These are phyloP conservation scores for Hirsutella thompsonii DNA, from an alignment of 2,329 filamentous ascomycete genomes.

Conservation along the genomic window DNA sequence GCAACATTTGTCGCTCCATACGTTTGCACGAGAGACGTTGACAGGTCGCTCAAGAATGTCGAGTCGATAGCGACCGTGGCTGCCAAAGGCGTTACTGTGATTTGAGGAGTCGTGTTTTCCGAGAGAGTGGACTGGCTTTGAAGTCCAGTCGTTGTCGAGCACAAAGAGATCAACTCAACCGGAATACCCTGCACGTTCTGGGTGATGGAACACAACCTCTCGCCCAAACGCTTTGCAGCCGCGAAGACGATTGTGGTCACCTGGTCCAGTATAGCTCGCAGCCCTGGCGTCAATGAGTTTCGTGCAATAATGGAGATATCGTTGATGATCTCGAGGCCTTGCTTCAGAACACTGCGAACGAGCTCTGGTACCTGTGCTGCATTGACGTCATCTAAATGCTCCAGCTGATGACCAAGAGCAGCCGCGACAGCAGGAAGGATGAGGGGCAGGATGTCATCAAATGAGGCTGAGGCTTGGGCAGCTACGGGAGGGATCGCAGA, in stretches of 20 bases:
- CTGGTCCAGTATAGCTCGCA: constrained; percentile 10
- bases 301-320: constrained; percentile 6
- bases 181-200: constrained; percentile 3
- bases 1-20: too few species aligned
- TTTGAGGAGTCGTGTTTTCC: too few species aligned
- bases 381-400: not conserved
- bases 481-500: constrained; percentile 8
- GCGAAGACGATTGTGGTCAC: constrained; percentile 8
- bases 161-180: constrained; percentile 8
- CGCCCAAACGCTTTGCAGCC: constrained; percentile 6
- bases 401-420: constrained; percentile 5
- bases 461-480: constrained; percentile 4
- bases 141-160: not conserved
- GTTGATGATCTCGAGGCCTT: constrained; percentile 10
- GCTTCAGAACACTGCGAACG: constrained; percentile 6
- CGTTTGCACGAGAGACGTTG: too few species aligned
- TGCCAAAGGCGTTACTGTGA: too few species aligned
- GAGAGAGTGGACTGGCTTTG: too few species aligned
- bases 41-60: too few species aligned
- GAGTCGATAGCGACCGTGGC: too few species aligned
- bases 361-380: constrained; percentile 4
- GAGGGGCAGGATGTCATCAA: constrained; percentile 7
- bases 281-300: constrained; percentile 3
- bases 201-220: constrained; percentile 9
- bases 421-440: constrained; percentile 11